Evolutionary conservation across 768 basidiomycete genomes (phyloP), one percentile per base, ranked within the genome.

Genomic region (Phlebiopsis gigantea): DNA sequence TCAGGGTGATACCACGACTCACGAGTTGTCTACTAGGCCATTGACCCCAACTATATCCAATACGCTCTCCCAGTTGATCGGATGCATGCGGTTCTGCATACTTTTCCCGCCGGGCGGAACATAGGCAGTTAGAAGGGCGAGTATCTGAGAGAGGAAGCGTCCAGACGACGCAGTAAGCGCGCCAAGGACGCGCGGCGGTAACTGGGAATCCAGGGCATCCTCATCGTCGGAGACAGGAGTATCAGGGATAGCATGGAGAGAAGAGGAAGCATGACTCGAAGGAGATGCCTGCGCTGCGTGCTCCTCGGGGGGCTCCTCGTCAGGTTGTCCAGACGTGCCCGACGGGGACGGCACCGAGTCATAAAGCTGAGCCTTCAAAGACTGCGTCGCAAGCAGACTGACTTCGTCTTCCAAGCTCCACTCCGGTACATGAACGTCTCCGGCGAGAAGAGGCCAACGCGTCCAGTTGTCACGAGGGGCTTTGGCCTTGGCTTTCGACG

Each of bases 341-440:
- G 47, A 9, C 1, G 26, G 5, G 29, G 29, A 15, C 26, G 26
- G 14, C 26, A 17, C 26, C 15, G 28, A 25, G 26, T 19, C 47
- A 29, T 5, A 17, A 9, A n/a, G 44, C 10, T 31, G 46, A 8
- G 19, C 46, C 19, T 61, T 73, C 42, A 77, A 57, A 26, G 70
- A 67, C 12, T 73, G 67, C 19, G 74, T 69, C 5, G 77, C 76
- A 28, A 90, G 63, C 1, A 74, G 66, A 21, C 69, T 68, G 8
- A 91, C 75, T 69, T 91, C 90, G 60, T 91, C 89, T 46, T 83
- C 77, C 21, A 92, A 70, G 8, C 71, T 70, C 84, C 85, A 91
- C 69, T 89, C 83, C 1, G 90, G 88, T 8, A 79, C 72, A 22
- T 77, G 73, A 15, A 88, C 77, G 62, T 91, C 87, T 15, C 74